phyloP scores from a whole-genome alignment of 2,329 filamentous ascomycete genomes.

The Apiospora pterosperma region DNA sequence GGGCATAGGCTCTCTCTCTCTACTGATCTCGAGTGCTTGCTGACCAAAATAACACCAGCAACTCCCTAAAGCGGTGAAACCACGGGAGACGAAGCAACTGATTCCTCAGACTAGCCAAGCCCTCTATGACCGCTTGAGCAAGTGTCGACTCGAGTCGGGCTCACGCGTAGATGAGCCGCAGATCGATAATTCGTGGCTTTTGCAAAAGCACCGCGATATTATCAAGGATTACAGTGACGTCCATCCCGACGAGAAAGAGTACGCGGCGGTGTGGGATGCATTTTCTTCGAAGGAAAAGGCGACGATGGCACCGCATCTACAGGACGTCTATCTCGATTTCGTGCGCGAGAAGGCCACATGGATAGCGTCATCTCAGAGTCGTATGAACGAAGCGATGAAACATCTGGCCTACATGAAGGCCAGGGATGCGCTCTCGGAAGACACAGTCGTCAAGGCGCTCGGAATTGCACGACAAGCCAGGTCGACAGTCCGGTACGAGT shows the following conservation, averaged over 20 bases:
- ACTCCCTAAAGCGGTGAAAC: constrained; percentile 6
- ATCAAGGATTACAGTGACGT: constrained; percentile 57
- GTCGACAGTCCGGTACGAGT: constrained; percentile 18
- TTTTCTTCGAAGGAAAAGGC: constrained; percentile 50
- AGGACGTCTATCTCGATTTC: constrained; percentile 50
- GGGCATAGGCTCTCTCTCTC: constrained; percentile 15
- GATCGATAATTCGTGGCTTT: constrained; percentile 49
- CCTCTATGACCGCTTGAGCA: constrained; percentile 57
- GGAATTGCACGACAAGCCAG: constrained; percentile 40
- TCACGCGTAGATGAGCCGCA: constrained; percentile 41
- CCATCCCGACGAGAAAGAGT: constrained; percentile 52
- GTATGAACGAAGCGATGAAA: constrained; percentile 53
- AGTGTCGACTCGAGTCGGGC: constrained; percentile 46
- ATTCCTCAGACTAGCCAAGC: constrained; percentile 49
- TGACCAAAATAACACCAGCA: constrained; percentile 11
- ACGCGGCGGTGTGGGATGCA: constrained; percentile 55
- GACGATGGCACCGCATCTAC: constrained; percentile 49
- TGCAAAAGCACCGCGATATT: constrained; percentile 57
- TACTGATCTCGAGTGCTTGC: background rate
- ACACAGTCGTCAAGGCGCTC: constrained; percentile 40
- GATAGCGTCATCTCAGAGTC: constrained; percentile 45
- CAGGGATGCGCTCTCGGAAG: constrained; percentile 42
- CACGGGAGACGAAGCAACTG: constrained; percentile 31
- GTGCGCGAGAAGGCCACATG: constrained; percentile 47
- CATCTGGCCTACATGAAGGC: constrained; percentile 50